These are phyloP conservation scores for Myrmaecium sp. DNA, from an alignment of 2,329 filamentous ascomycete genomes.

Conservation along the genomic window DNA sequence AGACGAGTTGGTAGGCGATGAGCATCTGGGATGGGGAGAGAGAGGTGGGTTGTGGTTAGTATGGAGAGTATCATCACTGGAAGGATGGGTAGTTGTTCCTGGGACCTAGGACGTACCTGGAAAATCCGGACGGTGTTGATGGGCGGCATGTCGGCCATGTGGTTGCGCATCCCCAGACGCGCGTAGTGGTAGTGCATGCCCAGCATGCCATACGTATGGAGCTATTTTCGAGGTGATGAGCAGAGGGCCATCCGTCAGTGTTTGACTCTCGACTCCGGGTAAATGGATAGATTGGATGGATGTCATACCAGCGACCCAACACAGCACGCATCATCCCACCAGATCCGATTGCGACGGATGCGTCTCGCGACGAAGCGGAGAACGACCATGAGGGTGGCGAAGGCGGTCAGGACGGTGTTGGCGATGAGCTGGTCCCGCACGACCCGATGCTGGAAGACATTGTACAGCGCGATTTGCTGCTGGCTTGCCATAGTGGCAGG, in stretches of 20 bases:
- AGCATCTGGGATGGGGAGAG: conserved; percentile 1
- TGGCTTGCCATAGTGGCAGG: no score
- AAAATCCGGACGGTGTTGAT: conserved; percentile 1
- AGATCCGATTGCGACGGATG: neutral
- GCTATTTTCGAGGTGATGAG: no score
- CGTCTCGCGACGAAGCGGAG: conserved; percentile 2
- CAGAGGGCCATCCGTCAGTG: no score
- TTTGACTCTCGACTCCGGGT: no score
- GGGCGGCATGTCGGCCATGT: neutral
- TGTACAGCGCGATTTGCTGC: no score
- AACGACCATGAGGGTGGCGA: conserved; percentile 1
- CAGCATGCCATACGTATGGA: conserved; percentile 1
- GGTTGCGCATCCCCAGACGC: conserved; percentile 1
- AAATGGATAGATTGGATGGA: no score
- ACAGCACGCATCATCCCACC: conserved; percentile 2
- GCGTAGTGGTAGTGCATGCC: conserved; percentile 2
- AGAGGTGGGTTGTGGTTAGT: neutral
- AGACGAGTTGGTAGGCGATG: conserved; percentile 2
- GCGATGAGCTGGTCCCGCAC: conserved; percentile 2
- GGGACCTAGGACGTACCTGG: no score
- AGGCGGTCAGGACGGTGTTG: neutral
- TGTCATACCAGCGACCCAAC: conserved; percentile 2
- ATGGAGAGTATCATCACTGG: neutral
- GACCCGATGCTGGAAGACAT: neutral
- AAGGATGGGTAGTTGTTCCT: neutral